Evolutionary conservation across 768 basidiomycete species (phyloP).

Genomic region (Mycena filopes): DNA sequence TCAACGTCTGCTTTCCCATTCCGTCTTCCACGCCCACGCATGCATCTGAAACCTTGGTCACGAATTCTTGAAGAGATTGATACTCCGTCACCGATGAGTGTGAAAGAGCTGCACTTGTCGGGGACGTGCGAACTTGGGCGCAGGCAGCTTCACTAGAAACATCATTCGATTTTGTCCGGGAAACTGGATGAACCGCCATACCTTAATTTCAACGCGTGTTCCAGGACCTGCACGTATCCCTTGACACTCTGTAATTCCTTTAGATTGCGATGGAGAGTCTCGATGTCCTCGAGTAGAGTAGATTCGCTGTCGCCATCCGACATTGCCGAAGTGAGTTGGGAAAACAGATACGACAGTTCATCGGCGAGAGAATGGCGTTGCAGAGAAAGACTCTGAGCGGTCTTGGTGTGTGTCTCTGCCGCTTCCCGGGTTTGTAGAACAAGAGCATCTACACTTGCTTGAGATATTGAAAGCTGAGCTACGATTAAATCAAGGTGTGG

Average conservation of each 20-base stretch:
- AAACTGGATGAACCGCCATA: conserved; percentile 43
- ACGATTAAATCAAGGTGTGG: conserved; percentile 50
- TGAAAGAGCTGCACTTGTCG: conserved; percentile 52
- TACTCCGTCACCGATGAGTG: conserved; percentile 64
- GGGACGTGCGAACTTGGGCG: conserved; percentile 57
- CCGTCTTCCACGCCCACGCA: conserved; percentile 60
- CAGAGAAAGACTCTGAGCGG: conserved; percentile 81
- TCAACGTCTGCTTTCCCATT: conserved; percentile 60
- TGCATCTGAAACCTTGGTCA: conserved; percentile 55
- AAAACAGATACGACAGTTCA: conserved; percentile 74
- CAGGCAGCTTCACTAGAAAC: conserved; percentile 65
- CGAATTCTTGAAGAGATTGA: conserved; percentile 69
- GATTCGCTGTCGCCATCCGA: conserved; percentile 58
- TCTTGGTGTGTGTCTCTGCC: conserved; percentile 61
- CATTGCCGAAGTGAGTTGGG: conserved; percentile 69
- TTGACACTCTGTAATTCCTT: conserved; percentile 82
- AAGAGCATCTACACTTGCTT: conserved; percentile 55
- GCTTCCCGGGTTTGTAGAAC: conserved; percentile 59
- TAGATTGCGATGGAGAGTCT: conserved; percentile 79
- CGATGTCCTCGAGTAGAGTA: conserved; percentile 85
- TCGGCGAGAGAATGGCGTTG: conserved; percentile 82
- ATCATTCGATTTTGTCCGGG: not conserved
- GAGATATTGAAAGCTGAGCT: conserved; percentile 70
- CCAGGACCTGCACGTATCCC: conserved; percentile 79
- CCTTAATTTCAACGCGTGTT: conserved; percentile 80